These are phyloP conservation scores for Alternaria dauci DNA, from an alignment of 2,329 filamentous ascomycete genomes.

Conservation along the genomic window DNA sequence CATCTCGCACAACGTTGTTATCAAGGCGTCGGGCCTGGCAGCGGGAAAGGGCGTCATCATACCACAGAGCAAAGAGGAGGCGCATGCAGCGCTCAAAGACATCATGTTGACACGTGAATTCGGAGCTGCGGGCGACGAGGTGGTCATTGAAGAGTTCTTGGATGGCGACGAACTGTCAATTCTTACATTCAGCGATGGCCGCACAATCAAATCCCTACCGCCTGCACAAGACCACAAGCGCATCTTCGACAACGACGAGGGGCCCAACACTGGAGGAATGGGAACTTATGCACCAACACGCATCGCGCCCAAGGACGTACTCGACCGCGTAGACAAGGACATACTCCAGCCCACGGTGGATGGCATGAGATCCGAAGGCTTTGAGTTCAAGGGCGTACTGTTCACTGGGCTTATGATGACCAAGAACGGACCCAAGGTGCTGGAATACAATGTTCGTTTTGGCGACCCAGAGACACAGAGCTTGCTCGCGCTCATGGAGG, in stretches of 20 bases:
- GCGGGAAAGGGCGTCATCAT: slow-evolving; percentile 97
- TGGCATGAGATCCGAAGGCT: slow-evolving; percentile 80
- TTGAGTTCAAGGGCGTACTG: slow-evolving; percentile 69
- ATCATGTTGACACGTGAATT: slow-evolving; percentile 93
- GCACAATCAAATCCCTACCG: slow-evolving; percentile 81
- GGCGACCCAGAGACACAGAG: slow-evolving; percentile 94
- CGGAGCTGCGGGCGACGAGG: slow-evolving; percentile 83
- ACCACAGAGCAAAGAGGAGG: slow-evolving; percentile 81
- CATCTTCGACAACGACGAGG: slow-evolving; percentile 86
- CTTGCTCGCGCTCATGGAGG: slow-evolving; percentile 80
- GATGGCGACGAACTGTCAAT: slow-evolving; percentile 92
- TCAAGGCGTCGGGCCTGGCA: slow-evolving; percentile 92
- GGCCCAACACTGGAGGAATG: slow-evolving; percentile 97
- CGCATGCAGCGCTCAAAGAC: slow-evolving; percentile 78
- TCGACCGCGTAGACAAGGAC: slow-evolving; percentile 78
- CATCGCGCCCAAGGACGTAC: slow-evolving; percentile 65
- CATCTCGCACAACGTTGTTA: slow-evolving; percentile 64
- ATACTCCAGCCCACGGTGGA: slow-evolving; percentile 90
- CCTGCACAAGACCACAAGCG: slow-evolving; percentile 97
- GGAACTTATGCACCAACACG: slow-evolving; percentile 87
- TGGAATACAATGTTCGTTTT: slow-evolving; percentile 94
- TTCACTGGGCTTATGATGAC: slow-evolving; percentile 97
- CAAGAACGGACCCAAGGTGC: slow-evolving; percentile 76
- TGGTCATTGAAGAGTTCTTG: slow-evolving; percentile 95
- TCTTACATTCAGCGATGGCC: slow-evolving; percentile 89